Conservation (phyloP, 805 yeast genomes). For the Metschnikowia peoriensis region DNA sequence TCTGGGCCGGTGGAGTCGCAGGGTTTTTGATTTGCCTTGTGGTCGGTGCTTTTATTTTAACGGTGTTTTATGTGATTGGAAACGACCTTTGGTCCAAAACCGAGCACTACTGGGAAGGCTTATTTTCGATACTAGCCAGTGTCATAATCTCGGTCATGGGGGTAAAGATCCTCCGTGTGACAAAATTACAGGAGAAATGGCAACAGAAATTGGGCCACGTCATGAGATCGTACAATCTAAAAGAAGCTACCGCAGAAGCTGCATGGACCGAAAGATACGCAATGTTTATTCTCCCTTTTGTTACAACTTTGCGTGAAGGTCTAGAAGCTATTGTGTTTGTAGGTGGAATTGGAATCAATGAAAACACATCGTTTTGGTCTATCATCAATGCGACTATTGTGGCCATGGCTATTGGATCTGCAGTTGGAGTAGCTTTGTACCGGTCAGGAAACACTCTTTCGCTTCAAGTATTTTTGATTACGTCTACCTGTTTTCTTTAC, state of each 20-base stretch:
- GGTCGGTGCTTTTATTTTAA: slow-evolving; percentile 39
- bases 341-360: slow-evolving; percentile 85
- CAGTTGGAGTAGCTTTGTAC: slow-evolving; percentile 67
- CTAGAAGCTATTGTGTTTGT: slow-evolving; percentile 88
- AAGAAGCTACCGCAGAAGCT: slow-evolving; percentile 16
- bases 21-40: slow-evolving; percentile 40
- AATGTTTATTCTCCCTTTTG: slow-evolving; percentile 73
- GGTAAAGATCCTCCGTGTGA: slow-evolving; percentile 41
- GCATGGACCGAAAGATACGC: slow-evolving; percentile 57
- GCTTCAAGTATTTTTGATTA: slow-evolving; percentile 67
- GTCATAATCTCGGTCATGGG: slow-evolving; percentile 48
- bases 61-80: slow-evolving; percentile 41
- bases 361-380: slow-evolving; percentile 51
- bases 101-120: slow-evolving; percentile 50
- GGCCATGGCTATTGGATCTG: slow-evolving; percentile 59
- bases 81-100: slow-evolving; percentile 45
- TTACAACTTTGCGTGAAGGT: slow-evolving; percentile 87
- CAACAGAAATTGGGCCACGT: slow-evolving; percentile 33
- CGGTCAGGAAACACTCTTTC: slow-evolving; percentile 78
- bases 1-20: slow-evolving; percentile 44
- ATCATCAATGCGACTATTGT: slow-evolving; percentile 60
- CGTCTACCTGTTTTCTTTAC: slow-evolving; percentile 77
- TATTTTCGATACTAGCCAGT: slow-evolving; percentile 44
- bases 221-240: slow-evolving; percentile 25
- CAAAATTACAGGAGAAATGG: slow-evolving; percentile 47